These are phyloP conservation scores for Vitis cinerea DNA, from an alignment of 164 flowering plant species.

Conservation along the genomic window DNA sequence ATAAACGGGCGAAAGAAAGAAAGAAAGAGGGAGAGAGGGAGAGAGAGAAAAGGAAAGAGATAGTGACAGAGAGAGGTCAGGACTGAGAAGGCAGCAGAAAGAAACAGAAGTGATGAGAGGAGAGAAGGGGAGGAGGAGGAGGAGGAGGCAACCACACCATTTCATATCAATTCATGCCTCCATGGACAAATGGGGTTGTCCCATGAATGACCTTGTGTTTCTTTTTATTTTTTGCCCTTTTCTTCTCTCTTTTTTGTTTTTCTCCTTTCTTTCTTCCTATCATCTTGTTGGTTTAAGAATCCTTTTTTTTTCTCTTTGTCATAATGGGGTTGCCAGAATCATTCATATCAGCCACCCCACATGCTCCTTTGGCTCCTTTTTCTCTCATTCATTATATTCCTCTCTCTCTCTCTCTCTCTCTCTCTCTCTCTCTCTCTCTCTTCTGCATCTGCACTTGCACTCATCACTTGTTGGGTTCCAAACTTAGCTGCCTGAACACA, in stretches of 20 bases:
- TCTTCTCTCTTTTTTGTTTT: neutral
- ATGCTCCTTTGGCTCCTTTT: neutral
- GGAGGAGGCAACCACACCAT: neutral
- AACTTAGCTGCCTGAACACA: too few species aligned
- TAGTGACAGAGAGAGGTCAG: neutral
- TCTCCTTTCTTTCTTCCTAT: neutral
- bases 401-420: too few species aligned
- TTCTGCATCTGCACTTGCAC: too few species aligned
- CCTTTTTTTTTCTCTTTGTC: conserved; percentile 4
- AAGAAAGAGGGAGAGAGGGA: neutral
- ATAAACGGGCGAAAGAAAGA: conserved; percentile 7
- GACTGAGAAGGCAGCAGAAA: neutral
- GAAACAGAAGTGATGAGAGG: neutral
- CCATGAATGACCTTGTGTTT: conserved; percentile 9
- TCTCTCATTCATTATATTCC: too few species aligned
- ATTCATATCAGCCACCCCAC: conserved; percentile 1
- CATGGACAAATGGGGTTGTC: conserved; percentile 16
- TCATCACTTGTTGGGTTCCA: too few species aligned
- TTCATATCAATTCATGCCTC: conserved; percentile 3
- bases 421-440: too few species aligned
- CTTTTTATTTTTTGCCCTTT: too few species aligned
- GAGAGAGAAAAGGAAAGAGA: conserved; percentile 1
- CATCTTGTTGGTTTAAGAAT: neutral
- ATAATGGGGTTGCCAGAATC: conserved; percentile 5
- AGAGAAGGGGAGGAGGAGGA: neutral